Evolutionary conservation across 1,139 yeast genomes (phyloP), one percentile per base, ranked within the genome.

Genomic region (Kazachstania sp.): DNA sequence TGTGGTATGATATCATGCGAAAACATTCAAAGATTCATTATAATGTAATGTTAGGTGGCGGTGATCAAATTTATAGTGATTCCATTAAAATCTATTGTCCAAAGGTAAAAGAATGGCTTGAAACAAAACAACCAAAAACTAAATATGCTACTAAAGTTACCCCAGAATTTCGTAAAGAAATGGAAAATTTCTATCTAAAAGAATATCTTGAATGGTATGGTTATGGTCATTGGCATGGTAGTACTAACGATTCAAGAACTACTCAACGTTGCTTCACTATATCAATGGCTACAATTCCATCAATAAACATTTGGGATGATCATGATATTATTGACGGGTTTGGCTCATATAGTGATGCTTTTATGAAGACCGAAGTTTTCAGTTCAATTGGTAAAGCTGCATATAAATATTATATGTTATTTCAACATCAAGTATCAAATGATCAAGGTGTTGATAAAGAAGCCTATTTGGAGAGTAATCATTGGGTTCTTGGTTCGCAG

Each of bases 21-120:
- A 79, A 79, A 54, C 95, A 88, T 61, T 49, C 59, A 16, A 66
- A 72, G 41, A 65, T 71, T 37, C 90, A 83, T 43, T 87, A 86
- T 68, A 97, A 92, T 63, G 97, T 87, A 5, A 88, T 90, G 95
- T 71, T 90, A 39, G 97, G 97, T 19, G 97, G 97, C 44, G 98
- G 98, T 32, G 98, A 92, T 65, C 98, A 92, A 68, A 76, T 92
- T 46, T 92, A 92, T 65, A 81, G 90, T 49, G 97, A 92, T 66
- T 74, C 88, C 3, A 79, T 92, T 55, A 85, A 83, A 62, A 59
- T 76, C 35, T 72, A 79, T 39, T 78, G 83, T 5, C 59, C 72
- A 42, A 70, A 72, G 34, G 74, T 83, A 55, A 68, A 74, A 51
- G 65, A 77, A 38, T 90, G 97, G 97, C 66, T 79, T 39, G 61